A percentile compares a stretch with the other conserved stretches of the same genome.
phyloP scores from a whole-genome alignment of 768 basidiomycete genomes.

The Cytidiella melzeri region DNA sequence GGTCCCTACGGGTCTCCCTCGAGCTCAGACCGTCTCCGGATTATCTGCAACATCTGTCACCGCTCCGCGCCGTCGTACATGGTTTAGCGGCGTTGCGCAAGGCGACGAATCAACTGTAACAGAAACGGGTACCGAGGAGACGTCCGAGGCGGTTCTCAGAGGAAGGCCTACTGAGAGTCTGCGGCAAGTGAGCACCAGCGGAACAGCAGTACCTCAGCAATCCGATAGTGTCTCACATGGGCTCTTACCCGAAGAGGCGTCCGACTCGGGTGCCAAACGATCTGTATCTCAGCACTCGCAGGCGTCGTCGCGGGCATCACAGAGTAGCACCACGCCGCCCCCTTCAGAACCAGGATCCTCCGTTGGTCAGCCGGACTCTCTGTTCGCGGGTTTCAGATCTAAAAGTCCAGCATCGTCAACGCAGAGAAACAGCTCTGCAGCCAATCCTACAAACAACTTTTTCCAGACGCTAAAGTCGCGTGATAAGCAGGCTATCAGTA shows the following conservation, averaged over 20 bases:
- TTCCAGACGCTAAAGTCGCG: conserved; percentile 75
- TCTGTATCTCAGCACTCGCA: conserved; percentile 42
- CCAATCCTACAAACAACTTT: conserved; percentile 55
- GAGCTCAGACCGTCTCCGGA: conserved; percentile 19
- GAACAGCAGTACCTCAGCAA: background rate
- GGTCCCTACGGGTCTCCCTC: conserved; percentile 20
- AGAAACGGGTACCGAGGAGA: conserved; percentile 6
- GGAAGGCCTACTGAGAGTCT: background rate
- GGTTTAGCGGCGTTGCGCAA: conserved; percentile 47
- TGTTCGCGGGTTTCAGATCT: conserved; percentile 12
- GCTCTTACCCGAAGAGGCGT: too few relatives aligned
- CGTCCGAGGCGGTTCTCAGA: background rate
- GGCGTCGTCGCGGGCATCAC: conserved; percentile 29
- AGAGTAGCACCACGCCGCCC: conserved; percentile 32
- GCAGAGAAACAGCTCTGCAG: conserved; percentile 27
- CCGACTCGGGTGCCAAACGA: conserved; percentile 27
- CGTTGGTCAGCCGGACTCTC: conserved; percentile 30
- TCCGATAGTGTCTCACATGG: too few relatives aligned
- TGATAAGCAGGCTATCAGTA: conserved; percentile 83
- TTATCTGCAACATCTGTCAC: conserved; percentile 17
- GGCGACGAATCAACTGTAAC: conserved; percentile 26
- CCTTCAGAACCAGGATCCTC: conserved; percentile 27
- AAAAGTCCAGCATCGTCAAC: conserved; percentile 13
- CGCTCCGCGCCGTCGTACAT: conserved; percentile 40
- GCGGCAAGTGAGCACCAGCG: background rate